phyloP scores from a whole-genome alignment of 2,329 filamentous ascomycete genomes.

The Xylariaceae sp. region DNA sequence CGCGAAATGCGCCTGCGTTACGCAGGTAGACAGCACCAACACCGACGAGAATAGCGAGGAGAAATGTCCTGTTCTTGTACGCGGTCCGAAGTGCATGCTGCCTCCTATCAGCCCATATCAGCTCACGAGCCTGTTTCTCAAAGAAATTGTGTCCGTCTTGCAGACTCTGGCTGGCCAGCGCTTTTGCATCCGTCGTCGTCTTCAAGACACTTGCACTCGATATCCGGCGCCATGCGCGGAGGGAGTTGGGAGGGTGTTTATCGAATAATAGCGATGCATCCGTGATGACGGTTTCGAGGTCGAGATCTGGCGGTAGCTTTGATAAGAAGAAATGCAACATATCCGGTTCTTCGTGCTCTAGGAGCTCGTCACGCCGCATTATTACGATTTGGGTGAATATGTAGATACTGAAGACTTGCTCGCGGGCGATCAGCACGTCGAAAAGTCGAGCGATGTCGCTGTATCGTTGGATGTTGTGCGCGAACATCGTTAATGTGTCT shows the following conservation, averaged over 20 bases:
- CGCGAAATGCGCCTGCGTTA: slow-evolving; percentile 39
- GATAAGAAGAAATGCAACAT: slow-evolving; percentile 88
- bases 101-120: slow-evolving; percentile 63
- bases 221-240: slow-evolving; percentile 71
- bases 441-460: slow-evolving; percentile 86
- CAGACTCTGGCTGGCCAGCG: slow-evolving; percentile 54
- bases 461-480: slow-evolving; percentile 91
- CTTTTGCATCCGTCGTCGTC: slow-evolving; percentile 61
- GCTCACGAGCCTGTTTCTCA: slow-evolving; percentile 65
- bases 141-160: slow-evolving; percentile 68
- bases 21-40: slow-evolving; percentile 66
- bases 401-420: slow-evolving; percentile 87
- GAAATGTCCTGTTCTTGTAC: slow-evolving; percentile 65
- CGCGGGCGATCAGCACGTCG: slow-evolving; percentile 82
- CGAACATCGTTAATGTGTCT: slow-evolving; percentile 93
- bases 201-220: slow-evolving; percentile 80
- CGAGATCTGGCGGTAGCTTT: slow-evolving; percentile 77
- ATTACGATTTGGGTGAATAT: slow-evolving; percentile 88
- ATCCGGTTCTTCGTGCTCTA: slow-evolving; percentile 79
- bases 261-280: slow-evolving; percentile 63
- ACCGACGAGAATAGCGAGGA: slow-evolving; percentile 65
- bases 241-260: slow-evolving; percentile 66
- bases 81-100: slow-evolving; percentile 50
- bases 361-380: slow-evolving; percentile 76
- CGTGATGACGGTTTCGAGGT: slow-evolving; percentile 74